Conservation (phyloP, 2,329 filamentous ascomycete species). For the Nothophoma quercina region DNA sequence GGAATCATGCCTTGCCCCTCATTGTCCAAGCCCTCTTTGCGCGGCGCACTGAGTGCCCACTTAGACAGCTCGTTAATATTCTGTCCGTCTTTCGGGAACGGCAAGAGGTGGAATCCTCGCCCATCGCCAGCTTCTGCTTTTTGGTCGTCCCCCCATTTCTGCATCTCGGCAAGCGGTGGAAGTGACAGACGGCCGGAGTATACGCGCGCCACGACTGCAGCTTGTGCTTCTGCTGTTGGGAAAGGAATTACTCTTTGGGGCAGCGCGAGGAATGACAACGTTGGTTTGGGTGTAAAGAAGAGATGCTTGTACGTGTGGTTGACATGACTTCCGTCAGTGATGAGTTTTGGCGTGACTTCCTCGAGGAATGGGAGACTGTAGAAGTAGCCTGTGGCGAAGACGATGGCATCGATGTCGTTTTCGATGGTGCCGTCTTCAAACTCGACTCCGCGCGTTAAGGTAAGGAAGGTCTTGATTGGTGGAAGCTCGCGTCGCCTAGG, state of each 20-base stretch:
- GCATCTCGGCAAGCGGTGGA: slow-evolving; percentile 71
- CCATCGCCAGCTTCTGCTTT: slow-evolving; percentile 56
- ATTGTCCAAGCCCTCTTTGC: slow-evolving; percentile 51
- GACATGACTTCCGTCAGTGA: slow-evolving; percentile 74
- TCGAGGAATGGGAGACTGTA: slow-evolving; percentile 80
- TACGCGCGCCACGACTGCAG: slow-evolving; percentile 76
- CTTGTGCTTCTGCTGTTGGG: slow-evolving; percentile 79
- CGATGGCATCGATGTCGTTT: slow-evolving; percentile 72
- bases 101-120: slow-evolving; percentile 62
- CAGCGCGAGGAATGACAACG: slow-evolving; percentile 77
- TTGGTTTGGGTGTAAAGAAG: slow-evolving; percentile 77
- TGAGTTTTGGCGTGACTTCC: slow-evolving; percentile 63
- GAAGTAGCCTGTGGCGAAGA: slow-evolving; percentile 92
- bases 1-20: slow-evolving; percentile 68
- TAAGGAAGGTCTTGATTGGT: slow-evolving; percentile 62
- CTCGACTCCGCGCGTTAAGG: slow-evolving; percentile 66
- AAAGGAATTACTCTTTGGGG: slow-evolving; percentile 90
- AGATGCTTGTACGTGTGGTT: slow-evolving; percentile 80
- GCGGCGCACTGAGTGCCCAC: slow-evolving; percentile 61
- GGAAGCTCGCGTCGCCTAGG: slow-evolving; percentile 65
- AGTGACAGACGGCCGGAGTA: slow-evolving; percentile 76
- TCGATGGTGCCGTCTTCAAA: slow-evolving; percentile 73
- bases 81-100: slow-evolving; percentile 68
- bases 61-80: slow-evolving; percentile 75
- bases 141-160: slow-evolving; percentile 66